Evolutionary conservation across 2,329 filamentous ascomycete species (phyloP).

Genomic region (Massarina eburnea): DNA sequence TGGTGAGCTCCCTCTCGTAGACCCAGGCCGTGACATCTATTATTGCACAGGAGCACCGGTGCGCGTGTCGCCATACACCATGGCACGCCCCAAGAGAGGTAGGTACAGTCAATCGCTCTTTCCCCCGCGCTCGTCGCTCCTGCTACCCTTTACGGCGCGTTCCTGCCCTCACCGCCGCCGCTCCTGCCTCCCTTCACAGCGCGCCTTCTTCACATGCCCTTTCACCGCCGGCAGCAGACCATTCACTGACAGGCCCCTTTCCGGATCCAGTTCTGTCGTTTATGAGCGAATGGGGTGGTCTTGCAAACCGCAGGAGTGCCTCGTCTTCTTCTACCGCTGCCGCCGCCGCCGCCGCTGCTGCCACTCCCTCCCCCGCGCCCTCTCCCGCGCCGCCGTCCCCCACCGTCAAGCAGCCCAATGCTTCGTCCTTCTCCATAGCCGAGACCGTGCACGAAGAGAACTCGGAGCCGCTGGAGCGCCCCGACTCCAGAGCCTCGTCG

Average conservation of each 20-base stretch:
- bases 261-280: constrained; percentile 73
- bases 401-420: constrained; percentile 24
- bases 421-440: constrained; percentile 27
- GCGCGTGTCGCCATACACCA: constrained; percentile 10
- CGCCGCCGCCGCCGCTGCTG: constrained; percentile 20
- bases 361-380: constrained; percentile 30
- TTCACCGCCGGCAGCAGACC: constrained; percentile 1
- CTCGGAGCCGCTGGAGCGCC: constrained; percentile 44
- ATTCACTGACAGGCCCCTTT: constrained; percentile 33
- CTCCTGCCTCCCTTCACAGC: not conserved
- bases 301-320: constrained; percentile 29
- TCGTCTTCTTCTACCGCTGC: not conserved
- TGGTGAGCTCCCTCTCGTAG: too few relatives aligned
- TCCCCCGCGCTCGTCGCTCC: constrained; percentile 7
- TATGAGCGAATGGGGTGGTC: constrained; percentile 74
- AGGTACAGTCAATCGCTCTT: constrained; percentile 17
- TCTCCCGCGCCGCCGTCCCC: constrained; percentile 36
- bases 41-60: not conserved
- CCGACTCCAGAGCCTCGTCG: constrained; percentile 56
- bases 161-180: too few relatives aligned
- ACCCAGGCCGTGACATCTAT: not conserved
- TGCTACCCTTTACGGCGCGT: constrained; percentile 9
- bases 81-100: constrained; percentile 43
- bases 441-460: constrained; percentile 36
- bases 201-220: too few relatives aligned